Percentiles rank a stretch among this genome's conserved stretches.
These are phyloP conservation scores for Coniochaeta hoffmannii DNA, from an alignment of 2,329 filamentous ascomycete genomes.

Conservation along the genomic window DNA sequence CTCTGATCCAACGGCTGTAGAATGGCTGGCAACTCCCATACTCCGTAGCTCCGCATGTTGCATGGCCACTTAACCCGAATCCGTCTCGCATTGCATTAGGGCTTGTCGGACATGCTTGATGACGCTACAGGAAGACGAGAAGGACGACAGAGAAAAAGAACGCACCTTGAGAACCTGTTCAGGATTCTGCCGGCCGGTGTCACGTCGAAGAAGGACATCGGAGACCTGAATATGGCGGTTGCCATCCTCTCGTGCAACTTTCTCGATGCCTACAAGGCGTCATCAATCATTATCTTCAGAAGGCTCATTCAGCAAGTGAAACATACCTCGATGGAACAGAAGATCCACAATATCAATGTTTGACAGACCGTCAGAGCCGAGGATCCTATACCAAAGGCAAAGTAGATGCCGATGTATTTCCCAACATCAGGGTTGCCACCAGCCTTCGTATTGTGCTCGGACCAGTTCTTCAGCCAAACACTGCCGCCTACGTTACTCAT, in stretches of 20 bases:
- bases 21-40: conserved; percentile 1
- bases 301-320: conserved; percentile 3
- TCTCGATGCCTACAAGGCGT: conserved; percentile 61
- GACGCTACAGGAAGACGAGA: background rate
- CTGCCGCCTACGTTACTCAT: conserved; percentile 53
- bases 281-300: conserved; percentile 12
- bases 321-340: conserved; percentile 91
- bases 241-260: conserved; percentile 98
- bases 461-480: conserved; percentile 92
- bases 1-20: background rate
- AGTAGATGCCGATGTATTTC: conserved; percentile 92
- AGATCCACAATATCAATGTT: conserved; percentile 95
- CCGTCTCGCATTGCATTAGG: conserved; percentile 6
- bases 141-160: conserved; percentile 10
- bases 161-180: conserved; percentile 87
- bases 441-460: conserved; percentile 64
- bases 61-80: conserved; percentile 7
- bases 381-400: conserved; percentile 85
- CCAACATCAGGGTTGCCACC: conserved; percentile 69
- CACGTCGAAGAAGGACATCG: conserved; percentile 98
- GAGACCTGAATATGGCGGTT: conserved; percentile 91
- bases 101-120: conserved; percentile 6
- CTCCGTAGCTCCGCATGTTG: conserved; percentile 1
- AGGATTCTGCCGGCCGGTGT: conserved; percentile 94
- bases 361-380: conserved; percentile 81